Base-by-base conservation (phyloP, 306 rosid genomes). In the Quercus cerris region DNA sequence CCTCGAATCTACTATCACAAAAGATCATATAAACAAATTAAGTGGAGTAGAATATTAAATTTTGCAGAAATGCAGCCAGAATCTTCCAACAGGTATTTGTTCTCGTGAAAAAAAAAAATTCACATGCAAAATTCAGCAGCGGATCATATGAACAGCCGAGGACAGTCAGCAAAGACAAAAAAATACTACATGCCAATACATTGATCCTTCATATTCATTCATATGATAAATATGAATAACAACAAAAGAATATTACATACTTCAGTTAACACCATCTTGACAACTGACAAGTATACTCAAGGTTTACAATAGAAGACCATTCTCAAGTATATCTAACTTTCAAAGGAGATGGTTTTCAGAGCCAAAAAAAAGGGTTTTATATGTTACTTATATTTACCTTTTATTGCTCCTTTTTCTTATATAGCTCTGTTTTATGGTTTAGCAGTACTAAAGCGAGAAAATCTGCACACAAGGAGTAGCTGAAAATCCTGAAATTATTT, bases 1-100 rank as follows among this genome's bases (percentile, higher is more conserved):
- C 72, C 52, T 68, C 72, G 51, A 31, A 68, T 68, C 72, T 68
- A 68, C 77, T 10, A 81, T 44, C 33, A 74, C 74, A 77, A 76
- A 52, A 56, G 22, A 81, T 41, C n/a, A 18, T 6, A 33, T 44
- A 57, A 64, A 85, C 56, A 76, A 82, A 81, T 27, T 27, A 69
- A 70, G 67, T 74, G 58, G 56, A 62, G 31, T 12, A 63, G 74
- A 76, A 35, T 31, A 73, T 30, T 71, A 75, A 19, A 81, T 5
- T 5, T 61, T 25, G 7, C 14, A 54, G 57, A 14, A 25, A 72
- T 14, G 17, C 2, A 12, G 1, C 67, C 3, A 25, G 15, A 25
- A 25, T 25, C 54, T 49, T 49, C 35, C 20, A 25, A 7, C 2
- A 27, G 38, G 12, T 2, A 9, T 46, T 62, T 25, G 35, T 23